A percentile compares a stretch with the other conserved stretches of the same genome.
phyloP scores from a whole-genome alignment of 495 filamentous ascomycete genomes.

The Aspergillus carlsbadensis region DNA sequence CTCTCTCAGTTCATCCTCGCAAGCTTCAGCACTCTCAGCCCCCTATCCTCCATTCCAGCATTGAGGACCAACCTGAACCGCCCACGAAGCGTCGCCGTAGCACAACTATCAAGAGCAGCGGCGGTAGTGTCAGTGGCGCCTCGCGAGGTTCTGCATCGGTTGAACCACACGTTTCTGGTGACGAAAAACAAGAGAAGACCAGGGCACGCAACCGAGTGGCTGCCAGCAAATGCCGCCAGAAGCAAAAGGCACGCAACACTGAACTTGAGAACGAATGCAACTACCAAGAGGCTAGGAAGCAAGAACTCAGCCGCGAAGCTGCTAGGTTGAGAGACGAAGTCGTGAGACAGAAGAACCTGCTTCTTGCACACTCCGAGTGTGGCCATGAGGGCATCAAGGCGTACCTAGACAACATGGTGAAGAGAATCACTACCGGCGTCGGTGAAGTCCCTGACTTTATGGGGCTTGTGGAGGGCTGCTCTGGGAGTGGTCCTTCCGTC shows the following conservation, averaged over 20 bases:
- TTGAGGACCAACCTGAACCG: background rate
- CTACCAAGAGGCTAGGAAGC: conserved; percentile 14
- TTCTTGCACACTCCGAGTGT: conserved; percentile 61
- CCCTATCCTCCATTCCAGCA: background rate
- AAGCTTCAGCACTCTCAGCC: background rate
- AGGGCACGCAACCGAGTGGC: conserved; percentile 81
- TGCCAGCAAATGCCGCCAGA: conserved; percentile 82
- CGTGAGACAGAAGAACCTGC: conserved; percentile 52
- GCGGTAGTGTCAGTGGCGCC: background rate
- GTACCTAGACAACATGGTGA: conserved; percentile 48
- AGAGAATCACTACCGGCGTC: conserved; percentile 25
- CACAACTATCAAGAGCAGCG: background rate
- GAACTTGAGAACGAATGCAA: background rate
- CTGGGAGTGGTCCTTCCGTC: too few relatives aligned
- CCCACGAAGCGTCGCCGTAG: background rate
- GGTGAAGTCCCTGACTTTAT: background rate
- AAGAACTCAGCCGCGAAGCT: conserved; percentile 49
- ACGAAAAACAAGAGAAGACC: conserved; percentile 45
- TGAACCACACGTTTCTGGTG: background rate
- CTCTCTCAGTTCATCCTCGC: background rate
- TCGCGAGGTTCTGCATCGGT: background rate
- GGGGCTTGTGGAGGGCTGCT: too few relatives aligned
- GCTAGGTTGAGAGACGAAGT: conserved; percentile 51
- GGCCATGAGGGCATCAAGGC: conserved; percentile 51
- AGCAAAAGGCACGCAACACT: conserved; percentile 40